Base-by-base conservation (phyloP, 805 yeast species). In the Candida methanosorbosa region DNA sequence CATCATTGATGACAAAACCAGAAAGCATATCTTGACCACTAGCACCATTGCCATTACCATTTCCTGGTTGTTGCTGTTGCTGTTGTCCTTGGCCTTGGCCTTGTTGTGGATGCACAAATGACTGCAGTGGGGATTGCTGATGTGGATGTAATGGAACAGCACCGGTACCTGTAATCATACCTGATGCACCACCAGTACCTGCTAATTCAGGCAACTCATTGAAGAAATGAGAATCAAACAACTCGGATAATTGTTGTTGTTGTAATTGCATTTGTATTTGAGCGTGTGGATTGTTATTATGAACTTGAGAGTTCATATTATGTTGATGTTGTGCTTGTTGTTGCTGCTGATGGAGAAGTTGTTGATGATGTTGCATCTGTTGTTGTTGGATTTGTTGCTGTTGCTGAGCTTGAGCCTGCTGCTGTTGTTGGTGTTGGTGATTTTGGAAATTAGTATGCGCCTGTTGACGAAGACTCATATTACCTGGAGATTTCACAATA, bases 211-310 rank as follows among this genome's bases (percentile, higher is more conserved):
- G 46, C 34, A 58, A 40, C 19, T 54, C 59, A 37, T 42, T 50
- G 24, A 58, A 45, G 42, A 58, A 57, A 27, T 48, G 39, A 33
- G 57, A 61, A 39, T 56, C 59, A 30, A 56, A 54, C 18, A 58
- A 29, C 25, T 57, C 63, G 21, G 52, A 42, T 26, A 51, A n/a
- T 23, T 30, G 27, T 16, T 30, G 33, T 13, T 8, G 5, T 15
- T 30, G 33, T 21, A 14, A 4, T 15, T 4, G 32, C 14, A 9
- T 18, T 21, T 19, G 31, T 11, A 13, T 22, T 11, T 14, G 29
- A 8, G 6, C 18, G 18, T 5, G 17, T 16, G 13, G 29, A 15
- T n/a, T 11, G 7, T 11, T 21, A 11, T 21, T 21, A 11, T 21
- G 8, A 21, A 11, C 11, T 21, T 38, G 36, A 2, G 35, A 8